Conservation (phyloP, 177 flowering plant genomes). For the Tripterygium wilfordii region DNA sequence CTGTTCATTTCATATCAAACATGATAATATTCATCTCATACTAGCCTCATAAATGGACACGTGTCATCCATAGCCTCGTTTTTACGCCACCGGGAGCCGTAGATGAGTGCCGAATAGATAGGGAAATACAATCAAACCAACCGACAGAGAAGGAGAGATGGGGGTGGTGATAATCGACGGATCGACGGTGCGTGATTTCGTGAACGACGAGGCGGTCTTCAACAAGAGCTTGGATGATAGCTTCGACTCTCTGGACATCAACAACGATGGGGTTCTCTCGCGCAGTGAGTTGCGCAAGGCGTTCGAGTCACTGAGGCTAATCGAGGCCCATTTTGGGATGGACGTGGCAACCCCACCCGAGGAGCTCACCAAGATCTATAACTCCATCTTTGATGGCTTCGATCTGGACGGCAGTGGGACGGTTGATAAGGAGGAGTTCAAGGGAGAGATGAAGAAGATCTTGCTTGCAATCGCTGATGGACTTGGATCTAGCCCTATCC, state of each 20-base stretch:
- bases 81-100: no score
- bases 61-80: no score
- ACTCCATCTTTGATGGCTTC: constrained; percentile 72
- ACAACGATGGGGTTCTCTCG: constrained; percentile 79
- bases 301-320: constrained; percentile 64
- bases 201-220: constrained; percentile 52
- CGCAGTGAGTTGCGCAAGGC: constrained; percentile 75
- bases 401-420: constrained; percentile 60
- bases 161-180: constrained; percentile 89
- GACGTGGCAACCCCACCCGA: constrained; percentile 64
- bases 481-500: constrained; percentile 53
- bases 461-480: constrained; percentile 81
- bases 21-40: no score
- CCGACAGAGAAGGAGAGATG: constrained; percentile 30
- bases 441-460: constrained; percentile 61
- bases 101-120: no score
- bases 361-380: constrained; percentile 61
- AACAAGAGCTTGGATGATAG: constrained; percentile 54
- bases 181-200: constrained; percentile 70
- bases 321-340: constrained; percentile 74
- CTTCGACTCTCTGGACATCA: constrained; percentile 55
- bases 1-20: no score
- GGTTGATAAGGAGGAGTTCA: constrained; percentile 57
- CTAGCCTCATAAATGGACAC: no score
- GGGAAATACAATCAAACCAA: not conserved